Base-by-base conservation (phyloP, 495 filamentous ascomycete genomes). In the Xylaria bambusicola region DNA sequence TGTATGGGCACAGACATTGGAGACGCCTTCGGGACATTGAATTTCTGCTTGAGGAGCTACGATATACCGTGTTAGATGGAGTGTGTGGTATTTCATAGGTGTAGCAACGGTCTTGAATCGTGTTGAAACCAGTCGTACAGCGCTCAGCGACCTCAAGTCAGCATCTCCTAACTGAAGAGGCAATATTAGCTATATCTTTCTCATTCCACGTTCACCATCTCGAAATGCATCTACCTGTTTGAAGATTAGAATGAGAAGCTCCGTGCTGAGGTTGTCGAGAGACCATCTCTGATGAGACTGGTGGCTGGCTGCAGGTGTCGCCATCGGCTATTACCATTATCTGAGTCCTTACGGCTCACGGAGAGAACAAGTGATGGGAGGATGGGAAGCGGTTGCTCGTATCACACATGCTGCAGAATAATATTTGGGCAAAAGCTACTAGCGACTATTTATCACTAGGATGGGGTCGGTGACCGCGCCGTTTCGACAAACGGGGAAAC, bases 81-180 rank as follows among this genome's bases (percentile, higher is more conserved):
- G 17, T 7, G 61, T 68, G 7, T 62, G 52, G 49, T 70, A 73
- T 20, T 60, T 46, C 12, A 74, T 62, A 0, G 71, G 70, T 10
- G 61, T 64, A 12, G 61, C 47, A 21, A 73, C 62, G 7, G 55
- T 26, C 36, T 73, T 57, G 29, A 74, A 59, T 23, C 64, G 56
- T 29, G 24, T 63, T 35, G 65, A 67, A 20, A 70, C 26, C 27
- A 49, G 46, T n/a, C 67, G 65, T 18, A 40, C 65, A 8, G 18
- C 13, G n/a, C 58, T 55, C 23, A 70, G 33, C 42, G 65, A 51
- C n/a, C 48, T 29, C 12, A 47, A 17, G 40, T 70, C 65, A 45
- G 61, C 46, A 27, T 66, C 55, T 42, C 57, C 44, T 24, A 70
- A 54, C 67, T 70, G 45, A 8, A 44, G 33, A 26, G 6, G 27